Conservation (phyloP, 495 filamentous ascomycete genomes). For the Penicillium maclennaniae region DNA sequence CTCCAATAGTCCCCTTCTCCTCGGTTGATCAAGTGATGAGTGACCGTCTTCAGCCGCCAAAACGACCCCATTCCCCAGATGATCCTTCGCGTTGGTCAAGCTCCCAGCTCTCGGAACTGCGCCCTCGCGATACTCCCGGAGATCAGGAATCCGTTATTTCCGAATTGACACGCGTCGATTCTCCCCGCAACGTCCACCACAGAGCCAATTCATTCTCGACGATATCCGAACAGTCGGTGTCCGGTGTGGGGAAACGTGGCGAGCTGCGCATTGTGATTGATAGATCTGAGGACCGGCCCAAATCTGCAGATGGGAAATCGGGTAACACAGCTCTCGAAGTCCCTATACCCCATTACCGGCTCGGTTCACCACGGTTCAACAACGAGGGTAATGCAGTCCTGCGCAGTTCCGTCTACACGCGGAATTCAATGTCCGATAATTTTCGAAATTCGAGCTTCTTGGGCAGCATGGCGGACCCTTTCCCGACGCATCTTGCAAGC, state of each 20-base stretch:
- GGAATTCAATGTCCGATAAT: constrained; percentile 51
- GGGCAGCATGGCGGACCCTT: constrained; percentile 24
- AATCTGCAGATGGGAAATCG: constrained; percentile 58
- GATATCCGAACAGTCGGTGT: constrained; percentile 46
- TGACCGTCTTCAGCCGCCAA: constrained; percentile 28
- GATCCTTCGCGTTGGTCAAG: constrained; percentile 43
- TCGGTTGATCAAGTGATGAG: constrained; percentile 34
- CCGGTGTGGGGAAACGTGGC: constrained; percentile 39
- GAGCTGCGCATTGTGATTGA: constrained; percentile 86
- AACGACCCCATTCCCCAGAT: constrained; percentile 18
- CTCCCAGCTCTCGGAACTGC: constrained; percentile 46
- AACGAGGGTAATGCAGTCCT: constrained; percentile 73
- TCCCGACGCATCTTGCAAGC: constrained; percentile 15
- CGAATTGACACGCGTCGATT: constrained; percentile 25
- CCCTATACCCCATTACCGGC: constrained; percentile 79
- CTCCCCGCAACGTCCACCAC: constrained; percentile 31
- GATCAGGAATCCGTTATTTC: constrained; percentile 29
- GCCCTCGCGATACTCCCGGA: constrained; percentile 29
- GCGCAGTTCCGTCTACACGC: constrained; percentile 65
- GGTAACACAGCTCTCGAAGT: constrained; percentile 63
- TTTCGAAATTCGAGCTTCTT: constrained; percentile 46
- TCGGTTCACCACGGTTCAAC: constrained; percentile 82
- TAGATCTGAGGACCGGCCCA: constrained; percentile 63
- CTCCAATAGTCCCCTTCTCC: constrained; percentile 28
- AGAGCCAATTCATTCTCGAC: constrained; percentile 64